Conservation (phyloP, 2,329 filamentous ascomycete genomes). For the Venturia nashicola region DNA sequence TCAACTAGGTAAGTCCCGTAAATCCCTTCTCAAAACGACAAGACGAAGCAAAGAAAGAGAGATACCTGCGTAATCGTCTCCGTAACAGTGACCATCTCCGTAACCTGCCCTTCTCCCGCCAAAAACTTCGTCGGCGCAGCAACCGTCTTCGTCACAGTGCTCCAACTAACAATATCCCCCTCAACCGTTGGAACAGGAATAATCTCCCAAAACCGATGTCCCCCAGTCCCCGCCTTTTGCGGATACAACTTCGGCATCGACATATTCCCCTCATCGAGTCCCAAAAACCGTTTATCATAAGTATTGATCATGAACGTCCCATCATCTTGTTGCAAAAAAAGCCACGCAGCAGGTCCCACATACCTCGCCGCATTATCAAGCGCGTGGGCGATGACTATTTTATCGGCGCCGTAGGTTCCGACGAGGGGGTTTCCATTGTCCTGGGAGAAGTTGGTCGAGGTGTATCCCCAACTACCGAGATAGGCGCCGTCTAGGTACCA, state of each 20-base stretch:
- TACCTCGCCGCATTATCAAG: background rate
- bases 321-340: background rate
- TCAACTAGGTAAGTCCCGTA: too few species aligned
- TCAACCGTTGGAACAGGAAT: background rate
- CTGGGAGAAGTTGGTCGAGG: too few species aligned
- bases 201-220: background rate
- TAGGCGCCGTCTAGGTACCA: background rate
- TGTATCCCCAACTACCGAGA: background rate
- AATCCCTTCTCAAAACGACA: too few species aligned
- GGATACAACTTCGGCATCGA: background rate
- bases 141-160: background rate
- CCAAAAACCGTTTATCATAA: background rate
- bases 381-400: background rate
- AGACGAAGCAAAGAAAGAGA: too few species aligned
- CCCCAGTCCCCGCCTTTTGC: background rate
- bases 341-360: background rate
- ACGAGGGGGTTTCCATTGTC: background rate
- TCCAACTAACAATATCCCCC: background rate
- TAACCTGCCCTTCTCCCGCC: too few species aligned
- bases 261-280: background rate
- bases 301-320: background rate
- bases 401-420: background rate
- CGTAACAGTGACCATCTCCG: background rate
- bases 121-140: too few species aligned
- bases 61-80: background rate